Evolutionary conservation across 495 filamentous ascomycete genomes (phyloP).

Genomic region (Cercophora newfieldiana): DNA sequence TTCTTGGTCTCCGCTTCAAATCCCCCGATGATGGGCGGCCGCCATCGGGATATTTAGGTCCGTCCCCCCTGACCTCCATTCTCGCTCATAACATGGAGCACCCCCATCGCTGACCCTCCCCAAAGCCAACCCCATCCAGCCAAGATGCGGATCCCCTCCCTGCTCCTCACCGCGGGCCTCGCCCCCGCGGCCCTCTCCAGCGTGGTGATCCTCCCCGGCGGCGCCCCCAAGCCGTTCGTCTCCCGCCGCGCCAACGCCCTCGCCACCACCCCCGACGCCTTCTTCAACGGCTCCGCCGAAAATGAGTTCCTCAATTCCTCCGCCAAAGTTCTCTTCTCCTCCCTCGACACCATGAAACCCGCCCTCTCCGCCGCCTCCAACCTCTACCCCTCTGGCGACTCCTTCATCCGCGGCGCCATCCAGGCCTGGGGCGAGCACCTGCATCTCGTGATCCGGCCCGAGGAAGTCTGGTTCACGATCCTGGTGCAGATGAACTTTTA

Average conservation of each 20-base stretch:
- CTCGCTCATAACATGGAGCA: background rate
- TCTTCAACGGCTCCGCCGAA: conserved; percentile 22
- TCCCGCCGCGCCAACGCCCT: background rate
- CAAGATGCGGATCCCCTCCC: conserved; percentile 14
- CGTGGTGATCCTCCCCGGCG: conserved; percentile 30
- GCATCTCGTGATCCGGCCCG: conserved; percentile 54
- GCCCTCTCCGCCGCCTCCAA: background rate
- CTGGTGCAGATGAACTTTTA: conserved; percentile 55
- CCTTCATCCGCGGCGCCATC: conserved; percentile 50
- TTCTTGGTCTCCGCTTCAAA: background rate
- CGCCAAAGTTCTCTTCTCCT: conserved; percentile 23
- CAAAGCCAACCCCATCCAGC: too few species aligned
- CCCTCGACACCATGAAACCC: conserved; percentile 14
- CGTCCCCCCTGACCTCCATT: background rate
- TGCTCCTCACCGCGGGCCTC: conserved; percentile 9
- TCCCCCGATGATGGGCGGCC: background rate
- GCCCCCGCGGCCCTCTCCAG: conserved; percentile 7
- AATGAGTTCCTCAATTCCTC: conserved; percentile 27
- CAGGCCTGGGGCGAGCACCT: conserved; percentile 55
- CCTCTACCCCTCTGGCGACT: conserved; percentile 37
- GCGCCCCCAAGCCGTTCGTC: conserved; percentile 27
- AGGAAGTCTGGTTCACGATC: conserved; percentile 62
- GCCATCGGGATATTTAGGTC: background rate
- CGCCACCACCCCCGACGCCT: conserved; percentile 14
- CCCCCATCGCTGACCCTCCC: too few species aligned